phyloP scores from a whole-genome alignment of 371 early-diverging fungal genomes.

The Dinochytrium kinnereticum region DNA sequence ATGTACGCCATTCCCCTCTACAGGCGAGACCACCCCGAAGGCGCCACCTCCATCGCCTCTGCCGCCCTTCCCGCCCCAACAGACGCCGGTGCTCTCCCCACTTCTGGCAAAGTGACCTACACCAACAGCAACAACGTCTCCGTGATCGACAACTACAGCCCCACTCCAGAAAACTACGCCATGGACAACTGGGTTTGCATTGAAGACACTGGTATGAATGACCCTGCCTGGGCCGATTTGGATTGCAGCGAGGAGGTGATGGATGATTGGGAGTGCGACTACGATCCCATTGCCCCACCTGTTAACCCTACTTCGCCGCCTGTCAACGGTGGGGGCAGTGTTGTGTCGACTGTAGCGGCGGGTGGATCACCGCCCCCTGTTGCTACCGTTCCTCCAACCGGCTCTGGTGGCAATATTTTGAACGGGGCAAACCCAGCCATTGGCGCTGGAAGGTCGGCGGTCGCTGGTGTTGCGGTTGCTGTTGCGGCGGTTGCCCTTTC shows the following conservation, averaged over 20 bases:
- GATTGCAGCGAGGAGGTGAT: not conserved
- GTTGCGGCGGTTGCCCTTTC: conserved; percentile 12
- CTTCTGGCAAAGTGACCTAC: not conserved
- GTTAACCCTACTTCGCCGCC: not conserved
- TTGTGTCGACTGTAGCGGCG: not conserved
- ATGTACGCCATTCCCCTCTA: conserved; percentile 4
- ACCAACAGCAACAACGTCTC: not conserved
- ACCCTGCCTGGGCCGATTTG: conserved; percentile 2
- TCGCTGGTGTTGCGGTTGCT: not conserved
- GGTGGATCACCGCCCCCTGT: not conserved
- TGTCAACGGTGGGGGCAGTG: too few species aligned
- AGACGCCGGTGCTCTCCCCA: not conserved
- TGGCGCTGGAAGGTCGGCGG: not conserved
- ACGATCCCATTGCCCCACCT: not conserved
- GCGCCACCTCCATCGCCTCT: not conserved
- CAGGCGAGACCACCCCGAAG: conserved; percentile 2
- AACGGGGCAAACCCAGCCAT: not conserved
- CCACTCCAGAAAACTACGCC: not conserved
- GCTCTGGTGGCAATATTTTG: not conserved
- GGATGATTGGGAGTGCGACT: conserved; percentile 14
- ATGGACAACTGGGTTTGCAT: conserved; percentile 9
- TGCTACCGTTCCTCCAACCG: not conserved
- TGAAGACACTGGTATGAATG: conserved; percentile 6
- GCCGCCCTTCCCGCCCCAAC: not conserved
- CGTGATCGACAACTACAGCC: conserved; percentile 5